phyloP scores from a whole-genome alignment of 495 filamentous ascomycete species.

The Pseudevernia furfuracea region DNA sequence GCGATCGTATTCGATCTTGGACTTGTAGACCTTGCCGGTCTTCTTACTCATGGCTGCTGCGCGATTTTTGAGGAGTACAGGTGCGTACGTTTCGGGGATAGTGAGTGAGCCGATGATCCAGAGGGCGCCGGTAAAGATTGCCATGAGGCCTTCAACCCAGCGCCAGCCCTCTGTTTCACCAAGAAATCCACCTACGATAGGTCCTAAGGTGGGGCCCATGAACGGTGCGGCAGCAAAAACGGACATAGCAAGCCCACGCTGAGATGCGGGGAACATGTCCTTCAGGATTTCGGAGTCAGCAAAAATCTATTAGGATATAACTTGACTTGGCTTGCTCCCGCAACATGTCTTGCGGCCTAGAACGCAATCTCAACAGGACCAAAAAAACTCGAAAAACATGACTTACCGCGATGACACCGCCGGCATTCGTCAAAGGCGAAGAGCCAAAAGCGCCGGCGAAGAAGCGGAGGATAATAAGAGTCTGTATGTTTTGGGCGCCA shows the following conservation, averaged over 20 bases:
- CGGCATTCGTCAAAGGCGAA: constrained; percentile 63
- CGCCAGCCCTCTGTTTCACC: constrained; percentile 53
- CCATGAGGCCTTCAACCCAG: constrained; percentile 58
- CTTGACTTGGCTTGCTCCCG: too few species aligned
- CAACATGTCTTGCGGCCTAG: too few species aligned
- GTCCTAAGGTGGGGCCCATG: constrained; percentile 59
- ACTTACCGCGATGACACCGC: constrained; percentile 67
- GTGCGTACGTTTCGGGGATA: constrained; percentile 56
- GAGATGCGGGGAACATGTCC: constrained; percentile 60
- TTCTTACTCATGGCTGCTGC: constrained; percentile 45
- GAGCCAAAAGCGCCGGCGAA: constrained; percentile 73
- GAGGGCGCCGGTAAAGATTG: constrained; percentile 43
- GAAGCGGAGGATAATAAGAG: constrained; percentile 67
- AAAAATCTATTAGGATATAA: too few species aligned
- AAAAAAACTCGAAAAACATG: too few species aligned
- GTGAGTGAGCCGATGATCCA: constrained; percentile 49
- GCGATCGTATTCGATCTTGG: constrained; percentile 41
- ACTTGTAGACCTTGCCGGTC: constrained; percentile 50
- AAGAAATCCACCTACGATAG: constrained; percentile 55
- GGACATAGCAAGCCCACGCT: constrained; percentile 57
- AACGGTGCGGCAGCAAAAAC: constrained; percentile 63
- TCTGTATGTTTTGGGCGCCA: constrained; percentile 53
- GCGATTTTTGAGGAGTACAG: constrained; percentile 49
- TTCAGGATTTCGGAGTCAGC: too few species aligned
- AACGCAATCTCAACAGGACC: too few species aligned